These are phyloP conservation scores for Alternaria incomplexa DNA, from an alignment of 2,329 filamentous ascomycete species.

Conservation along the genomic window DNA sequence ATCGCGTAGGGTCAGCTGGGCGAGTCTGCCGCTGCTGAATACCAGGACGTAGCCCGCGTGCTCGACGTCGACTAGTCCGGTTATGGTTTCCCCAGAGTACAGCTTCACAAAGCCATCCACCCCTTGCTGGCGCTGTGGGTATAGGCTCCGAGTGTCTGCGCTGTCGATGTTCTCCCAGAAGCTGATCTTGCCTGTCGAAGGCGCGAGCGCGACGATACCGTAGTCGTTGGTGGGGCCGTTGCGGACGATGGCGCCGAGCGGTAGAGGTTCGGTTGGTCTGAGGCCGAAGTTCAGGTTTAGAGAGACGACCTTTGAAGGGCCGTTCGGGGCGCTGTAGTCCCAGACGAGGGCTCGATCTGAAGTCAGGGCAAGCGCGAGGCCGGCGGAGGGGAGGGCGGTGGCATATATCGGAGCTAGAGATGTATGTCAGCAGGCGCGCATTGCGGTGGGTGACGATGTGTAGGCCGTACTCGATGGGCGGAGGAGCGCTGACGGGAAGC, in stretches of 20 bases:
- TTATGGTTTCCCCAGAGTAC: slow-evolving; percentile 77
- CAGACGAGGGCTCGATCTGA: slow-evolving; percentile 85
- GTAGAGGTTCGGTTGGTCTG: slow-evolving; percentile 73
- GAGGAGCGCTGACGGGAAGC: slow-evolving; percentile 78
- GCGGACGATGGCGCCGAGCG: slow-evolving; percentile 82
- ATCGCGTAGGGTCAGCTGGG: slow-evolving; percentile 86
- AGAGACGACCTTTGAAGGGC: slow-evolving; percentile 74
- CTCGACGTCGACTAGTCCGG: slow-evolving; percentile 81
- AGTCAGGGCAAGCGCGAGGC: slow-evolving; percentile 79
- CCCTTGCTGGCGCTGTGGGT: slow-evolving; percentile 80
- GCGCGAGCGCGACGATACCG: slow-evolving; percentile 85
- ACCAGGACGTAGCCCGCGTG: slow-evolving; percentile 84
- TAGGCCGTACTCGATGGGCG: slow-evolving; percentile 66
- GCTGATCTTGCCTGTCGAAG: slow-evolving; percentile 80
- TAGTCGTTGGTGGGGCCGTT: slow-evolving; percentile 79
- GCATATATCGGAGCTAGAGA: slow-evolving; percentile 44
- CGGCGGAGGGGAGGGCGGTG: slow-evolving; percentile 64
- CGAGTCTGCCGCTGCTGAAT: slow-evolving; percentile 84
- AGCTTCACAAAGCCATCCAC: slow-evolving; percentile 78
- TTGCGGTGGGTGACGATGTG: slow-evolving; percentile 14
- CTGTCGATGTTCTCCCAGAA: slow-evolving; percentile 97
- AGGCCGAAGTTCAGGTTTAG: slow-evolving; percentile 79
- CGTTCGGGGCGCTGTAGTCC: slow-evolving; percentile 74
- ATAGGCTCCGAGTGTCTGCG: slow-evolving; percentile 81
- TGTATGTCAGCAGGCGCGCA: slow-evolving; percentile 22